phyloP scores from a whole-genome alignment of 2,329 filamentous ascomycete species.

The Cladophialophora bantiana region DNA sequence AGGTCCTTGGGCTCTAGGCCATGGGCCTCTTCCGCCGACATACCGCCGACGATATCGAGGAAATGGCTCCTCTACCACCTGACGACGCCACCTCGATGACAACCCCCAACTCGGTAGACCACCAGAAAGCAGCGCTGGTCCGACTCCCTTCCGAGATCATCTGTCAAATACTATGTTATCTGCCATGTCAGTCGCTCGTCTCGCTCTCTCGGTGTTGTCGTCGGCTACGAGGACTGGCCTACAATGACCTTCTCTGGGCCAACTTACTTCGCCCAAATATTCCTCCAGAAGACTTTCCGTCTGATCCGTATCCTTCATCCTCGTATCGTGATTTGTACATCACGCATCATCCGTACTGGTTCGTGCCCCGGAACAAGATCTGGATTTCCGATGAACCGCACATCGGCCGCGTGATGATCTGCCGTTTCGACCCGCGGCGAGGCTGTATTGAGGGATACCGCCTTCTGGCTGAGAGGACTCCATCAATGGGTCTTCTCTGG shows the following conservation, averaged over 20 bases:
- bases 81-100: slow-evolving; percentile 6
- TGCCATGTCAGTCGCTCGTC: slow-evolving; percentile 70
- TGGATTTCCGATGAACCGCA: slow-evolving; percentile 83
- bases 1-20: neutral
- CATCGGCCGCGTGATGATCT: slow-evolving; percentile 75
- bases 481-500: slow-evolving; percentile 68
- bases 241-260: slow-evolving; percentile 75
- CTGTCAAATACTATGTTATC: slow-evolving; percentile 71
- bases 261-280: slow-evolving; percentile 72
- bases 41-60: slow-evolving; percentile 5
- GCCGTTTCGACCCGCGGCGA: slow-evolving; percentile 74
- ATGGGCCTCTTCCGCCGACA: slow-evolving; percentile 28
- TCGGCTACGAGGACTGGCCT: slow-evolving; percentile 64
- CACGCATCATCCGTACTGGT: slow-evolving; percentile 82
- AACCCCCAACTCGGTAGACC: slow-evolving; percentile 19
- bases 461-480: slow-evolving; percentile 69
- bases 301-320: slow-evolving; percentile 60
- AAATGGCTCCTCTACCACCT: slow-evolving; percentile 1
- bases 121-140: slow-evolving; percentile 32
- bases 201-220: slow-evolving; percentile 68
- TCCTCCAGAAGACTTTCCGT: slow-evolving; percentile 60
- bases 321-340: slow-evolving; percentile 76
- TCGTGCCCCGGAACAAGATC: slow-evolving; percentile 77
- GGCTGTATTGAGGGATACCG: slow-evolving; percentile 83
- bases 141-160: slow-evolving; percentile 77